Conservation (phyloP, 768 basidiomycete genomes). For the Leccinum sublutescens region DNA sequence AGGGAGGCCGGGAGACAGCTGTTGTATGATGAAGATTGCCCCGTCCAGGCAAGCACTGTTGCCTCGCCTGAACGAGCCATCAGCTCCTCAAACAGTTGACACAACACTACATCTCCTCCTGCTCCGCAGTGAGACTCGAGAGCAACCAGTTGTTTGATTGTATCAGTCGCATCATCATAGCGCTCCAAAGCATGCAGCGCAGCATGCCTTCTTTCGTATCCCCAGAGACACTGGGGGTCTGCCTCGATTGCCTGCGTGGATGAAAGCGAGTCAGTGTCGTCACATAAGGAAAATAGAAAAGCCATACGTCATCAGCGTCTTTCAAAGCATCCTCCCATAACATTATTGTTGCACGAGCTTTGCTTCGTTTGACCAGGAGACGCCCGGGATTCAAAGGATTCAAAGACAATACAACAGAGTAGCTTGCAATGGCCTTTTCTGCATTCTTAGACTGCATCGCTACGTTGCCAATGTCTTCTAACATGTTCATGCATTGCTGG, state of each 20-base stretch:
- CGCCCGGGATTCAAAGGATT: neutral
- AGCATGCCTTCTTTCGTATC: neutral
- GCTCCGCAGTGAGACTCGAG: too few relatives aligned
- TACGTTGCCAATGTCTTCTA: neutral
- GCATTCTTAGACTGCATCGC: neutral
- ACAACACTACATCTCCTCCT: too few relatives aligned
- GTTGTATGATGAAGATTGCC: too few relatives aligned
- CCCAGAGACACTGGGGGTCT: neutral
- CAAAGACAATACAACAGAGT: neutral
- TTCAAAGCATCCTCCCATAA: slow-evolving; percentile 7
- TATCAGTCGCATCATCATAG: neutral
- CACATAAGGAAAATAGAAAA: too few relatives aligned
- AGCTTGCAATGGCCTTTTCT: neutral
- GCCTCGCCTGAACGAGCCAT: too few relatives aligned
- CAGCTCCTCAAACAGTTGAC: too few relatives aligned
- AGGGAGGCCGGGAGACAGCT: too few relatives aligned
- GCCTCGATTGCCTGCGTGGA: neutral
- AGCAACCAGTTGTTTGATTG: neutral
- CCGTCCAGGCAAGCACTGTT: too few relatives aligned
- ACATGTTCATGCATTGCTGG: neutral
- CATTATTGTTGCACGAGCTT: neutral
- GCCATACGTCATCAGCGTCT: neutral
- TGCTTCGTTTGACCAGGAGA: slow-evolving; percentile 12
- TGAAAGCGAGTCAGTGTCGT: neutral
- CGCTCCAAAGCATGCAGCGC: neutral